Conservation (phyloP, 176 grass and related monocot species). For the Juncus effusus region DNA sequence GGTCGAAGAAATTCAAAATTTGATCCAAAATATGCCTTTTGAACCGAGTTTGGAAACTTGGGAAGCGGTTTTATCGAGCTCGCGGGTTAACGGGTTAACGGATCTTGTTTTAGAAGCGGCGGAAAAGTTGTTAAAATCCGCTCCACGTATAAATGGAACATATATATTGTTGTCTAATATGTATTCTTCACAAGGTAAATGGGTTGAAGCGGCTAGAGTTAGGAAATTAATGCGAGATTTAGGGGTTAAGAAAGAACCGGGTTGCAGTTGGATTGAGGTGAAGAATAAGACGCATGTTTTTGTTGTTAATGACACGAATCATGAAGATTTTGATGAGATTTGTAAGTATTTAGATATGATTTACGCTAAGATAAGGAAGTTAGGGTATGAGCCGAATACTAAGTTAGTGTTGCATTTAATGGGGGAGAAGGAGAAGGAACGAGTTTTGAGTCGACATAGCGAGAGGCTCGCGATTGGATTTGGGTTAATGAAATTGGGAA, state of each 20-base stretch:
- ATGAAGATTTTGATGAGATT: constrained; percentile 56
- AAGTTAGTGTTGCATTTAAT: constrained; percentile 84
- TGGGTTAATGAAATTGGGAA: constrained; percentile 74
- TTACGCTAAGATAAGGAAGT: constrained; percentile 68
- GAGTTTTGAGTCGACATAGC: constrained; percentile 69
- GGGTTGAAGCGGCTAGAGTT: constrained; percentile 64
- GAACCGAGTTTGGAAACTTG: constrained; percentile 60
- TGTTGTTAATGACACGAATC: constrained; percentile 68
- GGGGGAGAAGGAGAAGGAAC: constrained; percentile 57
- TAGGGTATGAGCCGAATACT: constrained; percentile 71
- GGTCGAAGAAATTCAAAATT: constrained; percentile 57
- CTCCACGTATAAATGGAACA: constrained; percentile 69
- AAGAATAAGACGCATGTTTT: constrained; percentile 77
- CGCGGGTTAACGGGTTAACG: constrained; percentile 53
- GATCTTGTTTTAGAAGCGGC: constrained; percentile 58
- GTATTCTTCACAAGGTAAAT: constrained; percentile 73
- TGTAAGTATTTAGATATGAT: constrained; percentile 71
- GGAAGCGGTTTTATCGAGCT: constrained; percentile 72
- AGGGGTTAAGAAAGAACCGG: constrained; percentile 94
- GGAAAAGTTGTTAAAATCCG: constrained; percentile 66
- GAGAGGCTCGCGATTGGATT: constrained; percentile 80
- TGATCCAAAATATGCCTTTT: constrained; percentile 72
- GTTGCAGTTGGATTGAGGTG: constrained; percentile 94
- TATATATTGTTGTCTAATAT: constrained; percentile 86
- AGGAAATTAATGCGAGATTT: constrained; percentile 94